phyloP scores from a whole-genome alignment of 768 basidiomycete species.

The Lentinula sp. region DNA sequence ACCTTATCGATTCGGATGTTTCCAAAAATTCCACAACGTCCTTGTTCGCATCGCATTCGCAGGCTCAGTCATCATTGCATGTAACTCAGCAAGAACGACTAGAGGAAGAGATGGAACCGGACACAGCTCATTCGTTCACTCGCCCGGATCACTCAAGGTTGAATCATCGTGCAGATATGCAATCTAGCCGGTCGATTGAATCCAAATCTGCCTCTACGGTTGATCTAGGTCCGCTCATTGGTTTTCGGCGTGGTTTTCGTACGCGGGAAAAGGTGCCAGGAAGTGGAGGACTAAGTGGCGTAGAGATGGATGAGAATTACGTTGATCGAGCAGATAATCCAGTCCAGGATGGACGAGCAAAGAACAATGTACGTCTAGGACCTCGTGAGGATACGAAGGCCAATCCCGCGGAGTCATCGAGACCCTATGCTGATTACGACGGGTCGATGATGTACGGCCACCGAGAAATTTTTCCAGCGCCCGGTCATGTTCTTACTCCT shows the following conservation, averaged over 20 bases:
- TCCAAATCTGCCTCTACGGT: constrained; percentile 8
- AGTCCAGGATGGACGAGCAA: not conserved
- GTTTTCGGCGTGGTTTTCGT: constrained; percentile 51
- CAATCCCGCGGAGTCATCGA: not conserved
- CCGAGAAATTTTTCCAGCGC: not conserved
- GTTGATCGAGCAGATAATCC: not conserved
- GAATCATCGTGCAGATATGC: not conserved
- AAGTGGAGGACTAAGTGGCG: constrained; percentile 56
- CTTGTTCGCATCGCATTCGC: not conserved
- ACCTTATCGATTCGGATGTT: not conserved
- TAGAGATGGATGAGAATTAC: not conserved
- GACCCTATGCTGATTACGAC: not conserved
- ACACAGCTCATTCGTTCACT: not conserved
- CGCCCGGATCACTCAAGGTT: not conserved
- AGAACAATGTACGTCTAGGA: not conserved
- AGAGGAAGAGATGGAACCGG: not conserved
- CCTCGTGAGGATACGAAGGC: not conserved
- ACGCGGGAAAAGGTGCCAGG: constrained; percentile 51
- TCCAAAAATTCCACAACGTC: not conserved
- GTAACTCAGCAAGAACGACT: not conserved
- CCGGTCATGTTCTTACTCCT: not conserved
- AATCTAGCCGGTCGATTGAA: not conserved
- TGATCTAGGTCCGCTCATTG: constrained; percentile 63
- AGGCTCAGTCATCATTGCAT: not conserved
- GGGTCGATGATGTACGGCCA: too few species aligned